phyloP scores from a whole-genome alignment of 805 yeast genomes.

The Danielia reshetovae region DNA sequence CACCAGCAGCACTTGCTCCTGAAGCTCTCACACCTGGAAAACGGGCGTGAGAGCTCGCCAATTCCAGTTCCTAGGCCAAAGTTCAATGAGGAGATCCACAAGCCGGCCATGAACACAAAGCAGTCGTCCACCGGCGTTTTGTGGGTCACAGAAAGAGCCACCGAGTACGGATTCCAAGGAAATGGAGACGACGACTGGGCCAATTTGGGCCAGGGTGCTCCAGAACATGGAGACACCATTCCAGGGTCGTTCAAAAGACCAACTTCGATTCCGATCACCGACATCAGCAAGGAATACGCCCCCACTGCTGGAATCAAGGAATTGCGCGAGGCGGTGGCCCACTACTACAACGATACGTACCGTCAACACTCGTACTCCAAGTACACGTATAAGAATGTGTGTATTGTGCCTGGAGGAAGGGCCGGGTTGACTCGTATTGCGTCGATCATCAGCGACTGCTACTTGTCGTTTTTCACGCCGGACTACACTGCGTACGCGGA shows the following conservation, averaged over 20 bases:
- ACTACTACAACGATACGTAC: slow-evolving; percentile 52
- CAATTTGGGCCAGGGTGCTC: slow-evolving; percentile 62
- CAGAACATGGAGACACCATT: slow-evolving; percentile 56
- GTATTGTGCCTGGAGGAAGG: slow-evolving; percentile 63
- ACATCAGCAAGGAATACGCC: slow-evolving; percentile 51
- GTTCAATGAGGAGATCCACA: slow-evolving; percentile 40
- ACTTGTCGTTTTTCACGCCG: slow-evolving; percentile 56
- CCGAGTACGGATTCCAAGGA: slow-evolving; percentile 48
- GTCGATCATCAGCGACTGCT: slow-evolving; percentile 55
- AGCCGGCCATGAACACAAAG: slow-evolving; percentile 56
- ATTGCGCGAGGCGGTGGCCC: slow-evolving; percentile 55
- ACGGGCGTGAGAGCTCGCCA: slow-evolving; percentile 43
- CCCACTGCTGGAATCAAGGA: slow-evolving; percentile 57
- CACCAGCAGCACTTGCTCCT: slow-evolving; percentile 23
- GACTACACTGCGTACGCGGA: slow-evolving; percentile 66
- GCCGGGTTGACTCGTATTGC: slow-evolving; percentile 63
- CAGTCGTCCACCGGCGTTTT: slow-evolving; percentile 62
- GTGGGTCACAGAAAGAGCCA: slow-evolving; percentile 62
- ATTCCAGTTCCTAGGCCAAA: slow-evolving; percentile 48
- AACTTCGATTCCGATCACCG: slow-evolving; percentile 41
- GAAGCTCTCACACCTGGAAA: slow-evolving; percentile 28
- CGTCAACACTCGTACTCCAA: slow-evolving; percentile 46
- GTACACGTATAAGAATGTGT: slow-evolving; percentile 57
- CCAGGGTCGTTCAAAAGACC: slow-evolving; percentile 59
- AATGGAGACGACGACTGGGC: slow-evolving; percentile 46